Evolutionary conservation across 176 grass and related monocot species (phyloP), one percentile per base, ranked within the genome.

Genomic region (Eleusine coracana): DNA sequence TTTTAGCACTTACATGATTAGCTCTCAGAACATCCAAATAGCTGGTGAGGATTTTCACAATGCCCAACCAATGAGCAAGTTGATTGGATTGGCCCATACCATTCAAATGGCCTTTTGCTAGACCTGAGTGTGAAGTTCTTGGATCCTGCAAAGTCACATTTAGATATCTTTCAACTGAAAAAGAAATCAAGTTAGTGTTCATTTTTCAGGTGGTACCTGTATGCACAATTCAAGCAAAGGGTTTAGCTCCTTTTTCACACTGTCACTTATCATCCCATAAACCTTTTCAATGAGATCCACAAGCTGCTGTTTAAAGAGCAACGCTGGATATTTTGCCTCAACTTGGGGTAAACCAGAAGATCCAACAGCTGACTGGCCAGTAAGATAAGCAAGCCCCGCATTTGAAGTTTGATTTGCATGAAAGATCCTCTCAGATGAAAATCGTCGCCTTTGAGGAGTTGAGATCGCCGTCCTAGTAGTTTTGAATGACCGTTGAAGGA

Each of bases 271-370:
- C 79, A 90, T 92, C 79, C 85, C 89, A 83, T 94, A 90, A 62
- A 94, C 88, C 76, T 97, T 97, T 79, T 97, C 94, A 78, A 97
- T 93, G 38, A 90, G 85, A 88, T 90, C 89, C 71, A 91, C 89
- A 66, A 97, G 83, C 82, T 97, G 91, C 74, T 97, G 94, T 78
- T 92, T 97, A 71, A 97, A 97, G 49, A 93, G 91, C 79, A 93
- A 86, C 83, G 91, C 91, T 73, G 91, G 91, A 93, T 93, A 93
- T 73, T 93, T 93, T 61, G 88, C 91, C 86, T 93, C 91, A 76
- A 93, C 91, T 93, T 88, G 91, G 59, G 85, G 85, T 77, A 90
- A 68, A 58, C 80, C 91, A 72, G 54, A 68, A 68, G 86, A 81
- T 68, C 91, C 91, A 87, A 48, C 84, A 74, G 82, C 74, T 12